Conservation (phyloP, 2,329 filamentous ascomycete genomes). For the Neonectria ditissima region DNA sequence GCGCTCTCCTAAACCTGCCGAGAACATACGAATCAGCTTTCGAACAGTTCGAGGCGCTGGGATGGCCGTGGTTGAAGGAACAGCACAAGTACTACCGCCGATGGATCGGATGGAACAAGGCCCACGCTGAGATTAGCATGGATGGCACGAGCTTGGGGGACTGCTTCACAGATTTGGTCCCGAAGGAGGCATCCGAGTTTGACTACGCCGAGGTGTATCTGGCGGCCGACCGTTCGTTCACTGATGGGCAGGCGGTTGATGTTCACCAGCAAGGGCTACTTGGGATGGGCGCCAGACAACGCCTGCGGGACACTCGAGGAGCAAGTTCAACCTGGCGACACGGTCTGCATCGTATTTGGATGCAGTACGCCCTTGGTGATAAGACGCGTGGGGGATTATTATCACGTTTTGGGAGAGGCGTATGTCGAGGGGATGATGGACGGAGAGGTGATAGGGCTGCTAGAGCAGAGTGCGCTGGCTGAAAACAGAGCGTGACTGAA, state of each 20-base stretch:
- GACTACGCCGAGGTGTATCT: constrained; percentile 26
- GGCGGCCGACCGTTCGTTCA: constrained; percentile 20
- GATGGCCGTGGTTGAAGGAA: constrained; percentile 23
- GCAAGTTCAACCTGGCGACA: constrained; percentile 17
- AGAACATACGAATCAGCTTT: constrained; percentile 12
- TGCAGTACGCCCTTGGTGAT: constrained; percentile 27
- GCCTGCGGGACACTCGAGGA: constrained; percentile 16
- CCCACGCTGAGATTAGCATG: constrained; percentile 17
- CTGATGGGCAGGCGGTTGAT: constrained; percentile 24
- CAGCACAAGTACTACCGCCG: constrained; percentile 26
- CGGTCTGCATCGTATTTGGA: constrained; percentile 22
- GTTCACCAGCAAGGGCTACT: constrained; percentile 24
- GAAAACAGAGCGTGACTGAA: neutral
- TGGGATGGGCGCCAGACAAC: constrained; percentile 30
- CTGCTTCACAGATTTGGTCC: constrained; percentile 22
- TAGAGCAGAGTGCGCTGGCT: constrained; percentile 14
- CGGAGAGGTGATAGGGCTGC: constrained; percentile 14
- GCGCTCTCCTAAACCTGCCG: constrained; percentile 20
- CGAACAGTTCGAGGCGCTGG: constrained; percentile 13
- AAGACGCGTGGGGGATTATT: constrained; percentile 9
- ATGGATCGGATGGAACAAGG: constrained; percentile 20
- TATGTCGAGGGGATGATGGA: constrained; percentile 30
- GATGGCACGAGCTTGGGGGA: constrained; percentile 9
- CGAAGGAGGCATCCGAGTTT: constrained; percentile 18
- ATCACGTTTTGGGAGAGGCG: constrained; percentile 26